Percentiles rank a stretch among this genome's conserved stretches.
Evolutionary conservation across 352 stramenopile genomes (phyloP).

Genomic region (Pythium periplocum): DNA sequence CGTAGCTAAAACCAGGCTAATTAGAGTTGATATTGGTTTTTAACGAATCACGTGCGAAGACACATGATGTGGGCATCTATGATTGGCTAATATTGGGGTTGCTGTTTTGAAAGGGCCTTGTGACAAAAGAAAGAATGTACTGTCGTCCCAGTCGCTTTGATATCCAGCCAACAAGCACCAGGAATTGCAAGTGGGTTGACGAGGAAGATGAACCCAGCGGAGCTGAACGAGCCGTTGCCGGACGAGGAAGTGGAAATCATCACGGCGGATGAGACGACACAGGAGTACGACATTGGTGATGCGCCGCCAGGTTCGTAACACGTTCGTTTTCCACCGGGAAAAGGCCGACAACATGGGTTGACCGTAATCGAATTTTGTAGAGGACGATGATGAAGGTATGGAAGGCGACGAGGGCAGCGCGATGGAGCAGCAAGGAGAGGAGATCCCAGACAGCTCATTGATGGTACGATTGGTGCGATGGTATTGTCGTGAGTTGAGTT

Average conservation of each 20-base stretch:
- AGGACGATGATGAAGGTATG: slow-evolving; percentile 73
- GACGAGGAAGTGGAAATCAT: slow-evolving; percentile 82
- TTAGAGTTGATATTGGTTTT: too few species aligned
- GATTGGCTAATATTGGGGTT: slow-evolving; percentile 22
- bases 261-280: slow-evolving; percentile 63
- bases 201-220: slow-evolving; percentile 27
- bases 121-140: slow-evolving; percentile 5
- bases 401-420: slow-evolving; percentile 40
- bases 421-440: slow-evolving; percentile 4
- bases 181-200: neutral
- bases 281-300: slow-evolving; percentile 84
- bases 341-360: slow-evolving; percentile 46
- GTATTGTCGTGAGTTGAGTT: neutral
- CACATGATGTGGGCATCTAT: slow-evolving; percentile 19
- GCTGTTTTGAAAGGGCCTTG: slow-evolving; percentile 1
- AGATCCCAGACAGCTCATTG: slow-evolving; percentile 17
- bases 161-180: slow-evolving; percentile 3
- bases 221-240: slow-evolving; percentile 31
- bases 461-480: slow-evolving; percentile 14
- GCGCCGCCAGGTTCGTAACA: slow-evolving; percentile 47
- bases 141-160: slow-evolving; percentile 12
- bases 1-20: too few species aligned
- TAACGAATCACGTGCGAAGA: too few species aligned
- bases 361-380: slow-evolving; percentile 22
- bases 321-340: neutral